Evolutionary conservation across 2,329 filamentous ascomycete species (phyloP), one percentile per base, ranked within the genome.

Genomic region (Neurospora crassa): DNA sequence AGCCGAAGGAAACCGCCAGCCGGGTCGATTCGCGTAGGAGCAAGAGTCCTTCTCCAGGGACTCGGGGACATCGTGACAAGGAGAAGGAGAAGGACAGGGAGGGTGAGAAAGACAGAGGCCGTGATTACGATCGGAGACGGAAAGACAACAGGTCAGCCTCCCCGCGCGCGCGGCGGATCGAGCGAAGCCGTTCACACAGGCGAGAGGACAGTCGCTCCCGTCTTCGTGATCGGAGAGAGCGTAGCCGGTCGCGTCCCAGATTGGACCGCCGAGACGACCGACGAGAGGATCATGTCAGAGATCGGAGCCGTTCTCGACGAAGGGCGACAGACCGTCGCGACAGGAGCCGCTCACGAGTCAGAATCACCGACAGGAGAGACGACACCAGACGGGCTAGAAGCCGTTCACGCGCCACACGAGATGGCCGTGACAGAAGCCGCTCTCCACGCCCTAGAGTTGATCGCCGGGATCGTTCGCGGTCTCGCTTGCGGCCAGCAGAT

Each of bases 61-160:
- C 78, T 67, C 76, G 73, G 16, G 29, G 72, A 20, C 71, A 75
- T 68, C 74, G 76, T 20, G 70, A 74, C 10, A 71, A 71, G 16
- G 77, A 78, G 53, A 72, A 73, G 68, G 79, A 81, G 24, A 77
- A 78, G 40, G 79, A 77, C 67, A 76, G 73, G 68, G 79, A 80
- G 16, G 76, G 77, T 20, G 78, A 76, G 29, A 74, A 73, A 20
- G 79, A 79, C 7, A 76, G 78, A 34, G 76, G 78, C 12, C 75
- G 77, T 6, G 45, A 41, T 2, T 75, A 77, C 10, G 78, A 78
- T 16, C 77, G 76, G 7, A 76, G 74, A 41, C 77, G 77, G 16
- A 73, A 74, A 67, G 76, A 77, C 53, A 68, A 72, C 68, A 76
- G 74, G 29, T 74, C 75, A 43, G 41, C 70, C 70, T 72, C 77